Conservation (phyloP, 2,329 filamentous ascomycete genomes). For the Pyricularia sp. region DNA sequence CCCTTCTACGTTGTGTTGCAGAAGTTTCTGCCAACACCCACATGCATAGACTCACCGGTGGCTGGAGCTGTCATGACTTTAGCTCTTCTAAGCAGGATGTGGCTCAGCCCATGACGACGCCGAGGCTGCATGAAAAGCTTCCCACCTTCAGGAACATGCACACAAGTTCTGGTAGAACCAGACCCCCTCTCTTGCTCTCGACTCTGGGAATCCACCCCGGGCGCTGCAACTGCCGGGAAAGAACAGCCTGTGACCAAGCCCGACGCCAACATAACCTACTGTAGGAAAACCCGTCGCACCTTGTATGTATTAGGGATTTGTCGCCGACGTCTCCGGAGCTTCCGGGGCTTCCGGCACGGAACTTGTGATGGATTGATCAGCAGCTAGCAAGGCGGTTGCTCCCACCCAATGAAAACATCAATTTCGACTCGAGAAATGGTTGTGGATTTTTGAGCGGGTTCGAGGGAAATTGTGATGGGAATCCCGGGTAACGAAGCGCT, state of each 20-base stretch:
- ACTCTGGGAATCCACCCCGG: neutral
- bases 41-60: neutral
- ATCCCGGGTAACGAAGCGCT: neutral
- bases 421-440: neutral
- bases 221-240: neutral
- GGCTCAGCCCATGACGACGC: neutral
- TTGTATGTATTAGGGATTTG: neutral
- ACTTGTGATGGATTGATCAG: neutral
- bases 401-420: neutral
- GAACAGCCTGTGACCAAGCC: neutral
- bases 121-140: neutral
- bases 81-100: neutral
- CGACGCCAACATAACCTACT: too few relatives aligned
- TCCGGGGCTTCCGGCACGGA: neutral
- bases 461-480: neutral
- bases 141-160: neutral
- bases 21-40: neutral
- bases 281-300: neutral
- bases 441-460: neutral
- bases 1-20: neutral
- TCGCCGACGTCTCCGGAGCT: conserved; percentile 1
- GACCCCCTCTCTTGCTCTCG: too few relatives aligned
- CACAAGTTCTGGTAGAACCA: neutral
- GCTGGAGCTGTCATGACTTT: neutral
- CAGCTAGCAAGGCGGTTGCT: neutral